Conservation (phyloP, 805 yeast species). For the Myxozyma mucilagina region DNA sequence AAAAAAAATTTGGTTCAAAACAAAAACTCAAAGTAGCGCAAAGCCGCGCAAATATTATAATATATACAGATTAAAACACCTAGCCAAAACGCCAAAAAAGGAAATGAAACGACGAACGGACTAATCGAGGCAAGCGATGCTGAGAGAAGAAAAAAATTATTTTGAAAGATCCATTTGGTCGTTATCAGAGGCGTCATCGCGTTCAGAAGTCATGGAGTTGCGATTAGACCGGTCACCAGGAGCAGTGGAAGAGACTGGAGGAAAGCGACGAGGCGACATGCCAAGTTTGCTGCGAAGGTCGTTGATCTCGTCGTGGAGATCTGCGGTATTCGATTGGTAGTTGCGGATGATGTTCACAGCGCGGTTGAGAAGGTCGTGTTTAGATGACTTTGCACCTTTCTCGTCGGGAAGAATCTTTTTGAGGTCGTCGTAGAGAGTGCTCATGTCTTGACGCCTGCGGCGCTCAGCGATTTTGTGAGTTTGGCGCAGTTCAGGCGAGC, state of each 20-base stretch:
- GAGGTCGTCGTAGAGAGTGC: conserved; percentile 33
- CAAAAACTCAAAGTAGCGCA: no score
- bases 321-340: conserved; percentile 13
- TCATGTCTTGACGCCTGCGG: conserved; percentile 34
- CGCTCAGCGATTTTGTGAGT: conserved; percentile 36
- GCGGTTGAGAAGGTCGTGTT: conserved; percentile 33
- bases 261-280: conserved; percentile 21
- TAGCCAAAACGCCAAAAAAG: background rate
- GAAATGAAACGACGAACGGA: background rate
- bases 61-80: background rate
- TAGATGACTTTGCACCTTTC: conserved; percentile 33
- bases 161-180: conserved; percentile 18
- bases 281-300: conserved; percentile 22
- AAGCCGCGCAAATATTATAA: background rate
- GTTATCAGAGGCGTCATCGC: conserved; percentile 10
- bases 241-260: conserved; percentile 4
- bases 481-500: conserved; percentile 35
- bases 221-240: conserved; percentile 8
- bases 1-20: background rate
- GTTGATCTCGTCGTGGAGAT: conserved; percentile 25
- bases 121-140: background rate
- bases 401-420: conserved; percentile 32
- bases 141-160: background rate
- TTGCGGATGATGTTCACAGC: conserved; percentile 22
- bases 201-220: conserved; percentile 14